Percentiles rank a stretch among this genome's conserved stretches.
phyloP scores from a whole-genome alignment of 2,329 filamentous ascomycete genomes.

The Monosporascus cannonballus region DNA sequence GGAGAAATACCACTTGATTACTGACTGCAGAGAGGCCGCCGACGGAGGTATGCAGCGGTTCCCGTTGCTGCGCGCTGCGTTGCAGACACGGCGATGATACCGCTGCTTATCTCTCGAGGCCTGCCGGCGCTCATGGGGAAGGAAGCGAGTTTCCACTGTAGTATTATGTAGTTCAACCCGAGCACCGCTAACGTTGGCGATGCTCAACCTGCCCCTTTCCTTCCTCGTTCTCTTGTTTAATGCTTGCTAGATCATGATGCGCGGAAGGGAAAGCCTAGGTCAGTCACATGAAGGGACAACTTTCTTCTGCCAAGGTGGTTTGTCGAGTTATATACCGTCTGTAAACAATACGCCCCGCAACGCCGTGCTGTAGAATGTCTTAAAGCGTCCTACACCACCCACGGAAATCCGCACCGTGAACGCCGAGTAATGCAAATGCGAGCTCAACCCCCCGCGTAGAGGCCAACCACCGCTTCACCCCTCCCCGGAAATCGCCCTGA shows the following conservation, averaged over 20 bases:
- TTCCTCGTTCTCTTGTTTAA: constrained; percentile 1
- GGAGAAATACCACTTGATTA: constrained; percentile 6
- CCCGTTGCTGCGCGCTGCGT: too few species aligned
- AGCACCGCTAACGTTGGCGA: constrained; percentile 20
- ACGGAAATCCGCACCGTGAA: not conserved
- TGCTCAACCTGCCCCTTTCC: constrained; percentile 17
- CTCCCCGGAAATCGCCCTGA: constrained; percentile 27
- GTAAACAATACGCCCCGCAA: too few species aligned
- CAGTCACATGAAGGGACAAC: too few species aligned
- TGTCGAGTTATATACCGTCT: not conserved
- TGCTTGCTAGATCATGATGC: not conserved
- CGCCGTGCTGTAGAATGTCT: too few species aligned
- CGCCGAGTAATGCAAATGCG: constrained; percentile 2
- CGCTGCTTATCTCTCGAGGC: too few species aligned
- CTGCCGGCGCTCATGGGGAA: too few species aligned
- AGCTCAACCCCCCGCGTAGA: not conserved
- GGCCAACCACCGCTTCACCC: constrained; percentile 9
- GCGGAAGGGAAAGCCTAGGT: not conserved
- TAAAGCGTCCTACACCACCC: too few species aligned
- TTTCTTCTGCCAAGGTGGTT: too few species aligned
- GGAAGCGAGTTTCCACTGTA: too few species aligned
- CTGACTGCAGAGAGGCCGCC: too few species aligned
- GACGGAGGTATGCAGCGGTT: too few species aligned
- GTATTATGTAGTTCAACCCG: constrained; percentile 20
- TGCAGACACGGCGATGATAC: too few species aligned